Percentiles rank a stretch among this genome's conserved stretches.
Evolutionary conservation across 805 yeast species (phyloP).

Genomic region (Ogataea nakhonphanomensis): DNA sequence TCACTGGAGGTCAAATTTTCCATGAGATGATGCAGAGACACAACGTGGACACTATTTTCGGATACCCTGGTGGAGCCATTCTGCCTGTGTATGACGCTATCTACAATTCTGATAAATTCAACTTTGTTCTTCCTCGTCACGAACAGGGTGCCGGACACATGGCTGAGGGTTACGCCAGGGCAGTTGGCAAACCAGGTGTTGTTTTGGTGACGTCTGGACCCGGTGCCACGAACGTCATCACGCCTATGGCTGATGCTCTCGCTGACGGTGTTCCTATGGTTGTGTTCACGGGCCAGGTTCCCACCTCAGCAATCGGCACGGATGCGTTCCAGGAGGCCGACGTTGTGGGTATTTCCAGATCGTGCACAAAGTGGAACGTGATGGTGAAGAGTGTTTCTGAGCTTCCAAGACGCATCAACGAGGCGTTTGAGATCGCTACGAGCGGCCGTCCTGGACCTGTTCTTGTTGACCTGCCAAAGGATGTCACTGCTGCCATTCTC

Average conservation of each 20-base stretch:
- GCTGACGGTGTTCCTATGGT: conserved; percentile 97
- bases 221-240: conserved; percentile 96
- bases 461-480: conserved; percentile 95
- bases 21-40: conserved; percentile 99
- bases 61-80: conserved; percentile 99
- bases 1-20: conserved; percentile 97
- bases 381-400: conserved; percentile 96
- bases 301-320: conserved; percentile 93
- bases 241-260: conserved; percentile 98
- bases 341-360: conserved; percentile 91
- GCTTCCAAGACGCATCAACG: conserved; percentile 91
- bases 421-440: conserved; percentile 95
- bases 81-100: conserved; percentile 97
- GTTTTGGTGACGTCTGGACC: conserved; percentile 99
- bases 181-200: conserved; percentile 93
- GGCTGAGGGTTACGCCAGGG: conserved; percentile 99
- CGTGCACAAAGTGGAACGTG: conserved; percentile 98
- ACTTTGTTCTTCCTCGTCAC: conserved; percentile 90
- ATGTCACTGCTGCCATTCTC: conserved; percentile 90
- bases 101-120: conserved; percentile 82
- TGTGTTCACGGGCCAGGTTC: conserved; percentile 96
- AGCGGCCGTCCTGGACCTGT: conserved; percentile 99
- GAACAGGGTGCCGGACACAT: conserved; percentile 99
- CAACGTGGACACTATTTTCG: conserved; percentile 92
- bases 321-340: conserved; percentile 99